phyloP scores from a whole-genome alignment of 192 early-diverging fungal species.

The Allomyces javanicus region DNA sequence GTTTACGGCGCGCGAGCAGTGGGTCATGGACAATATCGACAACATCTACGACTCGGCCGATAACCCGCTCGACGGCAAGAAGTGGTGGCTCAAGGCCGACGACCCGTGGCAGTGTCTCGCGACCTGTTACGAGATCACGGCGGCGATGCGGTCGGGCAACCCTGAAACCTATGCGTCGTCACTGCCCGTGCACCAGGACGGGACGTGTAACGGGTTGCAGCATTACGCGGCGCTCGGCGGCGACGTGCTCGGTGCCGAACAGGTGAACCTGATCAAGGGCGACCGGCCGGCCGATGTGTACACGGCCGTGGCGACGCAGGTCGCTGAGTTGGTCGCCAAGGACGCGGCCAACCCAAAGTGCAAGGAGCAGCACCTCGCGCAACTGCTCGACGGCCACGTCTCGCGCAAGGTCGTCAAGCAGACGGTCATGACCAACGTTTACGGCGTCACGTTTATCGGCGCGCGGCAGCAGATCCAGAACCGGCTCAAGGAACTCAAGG shows the following conservation, averaged over 20 bases:
- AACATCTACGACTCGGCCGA: conserved; percentile 67
- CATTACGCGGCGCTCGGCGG: conserved; percentile 95
- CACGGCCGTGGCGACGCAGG: conserved; percentile 60
- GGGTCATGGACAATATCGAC: conserved; percentile 49
- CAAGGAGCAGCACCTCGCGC: conserved; percentile 35
- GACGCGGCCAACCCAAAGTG: conserved; percentile 21
- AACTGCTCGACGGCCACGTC: conserved; percentile 44
- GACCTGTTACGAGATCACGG: conserved; percentile 63
- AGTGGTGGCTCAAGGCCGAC: conserved; percentile 80
- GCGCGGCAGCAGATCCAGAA: conserved; percentile 69
- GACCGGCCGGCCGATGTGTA: conserved; percentile 86
- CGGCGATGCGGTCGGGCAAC: conserved; percentile 47
- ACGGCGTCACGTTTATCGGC: conserved; percentile 92
- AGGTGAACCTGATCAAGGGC: conserved; percentile 70
- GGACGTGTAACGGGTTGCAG: conserved; percentile 94
- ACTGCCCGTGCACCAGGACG: conserved; percentile 88
- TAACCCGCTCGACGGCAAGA: conserved; percentile 49
- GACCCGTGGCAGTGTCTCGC: conserved; percentile 88
- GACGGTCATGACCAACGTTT: conserved; percentile 98
- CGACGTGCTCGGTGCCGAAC: conserved; percentile 62
- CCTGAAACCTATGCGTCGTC: conserved; percentile 48
- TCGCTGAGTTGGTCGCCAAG: conserved; percentile 43
- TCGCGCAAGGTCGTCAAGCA: conserved; percentile 93
- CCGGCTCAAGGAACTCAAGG: conserved; percentile 56
- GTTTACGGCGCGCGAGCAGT: conserved; percentile 59